Percentiles rank a stretch among this genome's conserved stretches.
Evolutionary conservation across 2,329 filamentous ascomycete genomes (phyloP).

Genomic region (Monosporascus ibericus): DNA sequence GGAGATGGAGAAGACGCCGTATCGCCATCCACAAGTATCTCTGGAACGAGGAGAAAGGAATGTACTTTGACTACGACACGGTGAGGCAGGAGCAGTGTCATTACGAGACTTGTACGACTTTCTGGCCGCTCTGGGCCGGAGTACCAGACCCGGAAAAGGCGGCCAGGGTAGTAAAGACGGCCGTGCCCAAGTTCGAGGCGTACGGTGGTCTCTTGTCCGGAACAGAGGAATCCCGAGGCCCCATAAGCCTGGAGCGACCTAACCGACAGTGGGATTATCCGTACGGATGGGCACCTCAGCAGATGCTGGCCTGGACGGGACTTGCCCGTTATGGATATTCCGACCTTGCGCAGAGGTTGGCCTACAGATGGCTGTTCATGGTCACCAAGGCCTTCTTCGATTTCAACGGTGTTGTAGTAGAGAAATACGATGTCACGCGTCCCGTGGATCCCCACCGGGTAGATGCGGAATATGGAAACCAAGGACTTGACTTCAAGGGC

Average conservation of each 20-base stretch:
- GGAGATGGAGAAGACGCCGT: constrained; percentile 78
- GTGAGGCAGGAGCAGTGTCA: constrained; percentile 70
- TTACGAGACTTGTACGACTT: constrained; percentile 89
- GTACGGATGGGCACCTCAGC: constrained; percentile 96
- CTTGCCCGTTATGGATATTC: constrained; percentile 86
- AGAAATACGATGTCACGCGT: constrained; percentile 96
- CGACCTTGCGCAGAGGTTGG: constrained; percentile 80
- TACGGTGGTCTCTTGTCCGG: constrained; percentile 84
- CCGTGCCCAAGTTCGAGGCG: constrained; percentile 80
- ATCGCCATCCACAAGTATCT: constrained; percentile 84
- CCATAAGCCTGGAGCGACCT: constrained; percentile 71
- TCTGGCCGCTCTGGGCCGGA: constrained; percentile 97
- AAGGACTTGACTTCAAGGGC: constrained; percentile 90
- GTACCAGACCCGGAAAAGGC: constrained; percentile 82
- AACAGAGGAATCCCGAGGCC: constrained; percentile 81
- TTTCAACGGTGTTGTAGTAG: constrained; percentile 95
- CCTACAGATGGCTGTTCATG: constrained; percentile 98
- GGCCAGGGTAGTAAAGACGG: constrained; percentile 71
- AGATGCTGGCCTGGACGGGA: constrained; percentile 96
- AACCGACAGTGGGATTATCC: constrained; percentile 99
- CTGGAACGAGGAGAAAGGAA: constrained; percentile 86
- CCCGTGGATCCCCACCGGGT: constrained; percentile 88
- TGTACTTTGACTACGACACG: constrained; percentile 98
- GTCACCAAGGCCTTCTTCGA: constrained; percentile 97
- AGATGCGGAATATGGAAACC: constrained; percentile 96